Evolutionary conservation across 179 eudicot genomes (phyloP).

Genomic region (Beta lomatogona): DNA sequence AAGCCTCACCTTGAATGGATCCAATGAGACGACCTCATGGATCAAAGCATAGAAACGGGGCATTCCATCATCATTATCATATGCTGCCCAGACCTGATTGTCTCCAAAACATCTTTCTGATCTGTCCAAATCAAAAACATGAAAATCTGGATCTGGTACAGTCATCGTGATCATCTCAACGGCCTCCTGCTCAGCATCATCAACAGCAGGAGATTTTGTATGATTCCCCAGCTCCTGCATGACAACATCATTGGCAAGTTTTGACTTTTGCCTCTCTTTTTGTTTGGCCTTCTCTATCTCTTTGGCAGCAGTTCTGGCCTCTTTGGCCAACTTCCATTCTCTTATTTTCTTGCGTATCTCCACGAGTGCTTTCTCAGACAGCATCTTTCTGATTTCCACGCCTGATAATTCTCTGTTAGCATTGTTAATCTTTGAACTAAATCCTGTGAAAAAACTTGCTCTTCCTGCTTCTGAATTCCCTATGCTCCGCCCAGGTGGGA

Average conservation of each 20-base stretch:
- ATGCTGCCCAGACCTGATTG: slow-evolving; percentile 89
- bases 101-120: slow-evolving; percentile 71
- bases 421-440: slow-evolving; percentile 15
- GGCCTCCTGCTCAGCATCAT: slow-evolving; percentile 20
- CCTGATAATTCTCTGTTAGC: slow-evolving; percentile 25
- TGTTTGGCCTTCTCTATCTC: slow-evolving; percentile 37
- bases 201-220: slow-evolving; percentile 32
- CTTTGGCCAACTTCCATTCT: slow-evolving; percentile 38
- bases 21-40: slow-evolving; percentile 62
- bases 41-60: slow-evolving; percentile 82
- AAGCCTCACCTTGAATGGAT: slow-evolving; percentile 62
- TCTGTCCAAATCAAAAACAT: slow-evolving; percentile 79
- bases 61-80: slow-evolving; percentile 94
- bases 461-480: slow-evolving; percentile 18
- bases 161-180: slow-evolving; percentile 32
- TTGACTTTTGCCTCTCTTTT: slow-evolving; percentile 32
- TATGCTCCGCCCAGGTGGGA: slow-evolving; percentile 15
- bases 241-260: slow-evolving; percentile 27
- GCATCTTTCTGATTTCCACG: slow-evolving; percentile 49
- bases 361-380: slow-evolving; percentile 52
- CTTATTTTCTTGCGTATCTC: slow-evolving; percentile 47
- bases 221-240: slow-evolving; percentile 39
- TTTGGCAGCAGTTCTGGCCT: slow-evolving; percentile 35
- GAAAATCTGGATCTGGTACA: slow-evolving; percentile 95
- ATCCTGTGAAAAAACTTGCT: background rate